phyloP scores from a whole-genome alignment of 2,329 filamentous ascomycete species.

The Ceratocystiopsis minuta region DNA sequence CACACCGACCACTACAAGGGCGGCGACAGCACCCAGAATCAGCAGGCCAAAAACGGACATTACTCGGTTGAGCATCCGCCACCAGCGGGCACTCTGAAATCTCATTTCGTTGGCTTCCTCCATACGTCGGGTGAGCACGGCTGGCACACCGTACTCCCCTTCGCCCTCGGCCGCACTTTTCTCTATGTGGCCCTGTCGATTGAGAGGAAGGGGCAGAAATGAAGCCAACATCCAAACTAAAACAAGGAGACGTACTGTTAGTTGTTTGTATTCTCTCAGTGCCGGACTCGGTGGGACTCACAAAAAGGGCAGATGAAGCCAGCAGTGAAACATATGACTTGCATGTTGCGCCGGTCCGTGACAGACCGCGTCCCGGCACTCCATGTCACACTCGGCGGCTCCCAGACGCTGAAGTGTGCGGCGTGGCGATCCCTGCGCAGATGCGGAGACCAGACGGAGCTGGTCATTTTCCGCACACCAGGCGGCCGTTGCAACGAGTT shows the following conservation, averaged over 20 bases:
- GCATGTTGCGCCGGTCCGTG: slow-evolving; percentile 51
- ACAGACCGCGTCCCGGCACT: slow-evolving; percentile 35
- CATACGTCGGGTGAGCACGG: slow-evolving; percentile 17
- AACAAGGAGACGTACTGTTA: slow-evolving; percentile 8
- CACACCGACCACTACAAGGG: slow-evolving; percentile 34
- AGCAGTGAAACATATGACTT: slow-evolving; percentile 55
- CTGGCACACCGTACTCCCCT: slow-evolving; percentile 21
- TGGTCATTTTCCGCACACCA: slow-evolving; percentile 28
- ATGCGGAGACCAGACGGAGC: slow-evolving; percentile 58
- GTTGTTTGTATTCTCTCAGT: slow-evolving; percentile 2
- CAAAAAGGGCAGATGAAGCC: slow-evolving; percentile 40
- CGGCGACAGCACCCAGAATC: slow-evolving; percentile 32
- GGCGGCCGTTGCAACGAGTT: slow-evolving; percentile 13
- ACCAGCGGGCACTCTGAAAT: slow-evolving; percentile 38
- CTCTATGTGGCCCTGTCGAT: slow-evolving; percentile 32
- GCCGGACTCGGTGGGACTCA: too few relatives aligned
- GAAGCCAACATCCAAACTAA: slow-evolving; percentile 65
- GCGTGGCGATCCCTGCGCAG: slow-evolving; percentile 44
- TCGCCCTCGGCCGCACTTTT: slow-evolving; percentile 21
- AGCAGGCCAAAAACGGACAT: slow-evolving; percentile 39
- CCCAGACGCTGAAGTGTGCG: slow-evolving; percentile 46
- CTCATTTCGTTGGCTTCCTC: slow-evolving; percentile 24
- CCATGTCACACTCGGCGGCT: slow-evolving; percentile 49
- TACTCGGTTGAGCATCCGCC: slow-evolving; percentile 38
- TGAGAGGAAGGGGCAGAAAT: slow-evolving; percentile 50